Conservation (phyloP, 176 grass and related monocot genomes). For the Pharus latifolius region DNA sequence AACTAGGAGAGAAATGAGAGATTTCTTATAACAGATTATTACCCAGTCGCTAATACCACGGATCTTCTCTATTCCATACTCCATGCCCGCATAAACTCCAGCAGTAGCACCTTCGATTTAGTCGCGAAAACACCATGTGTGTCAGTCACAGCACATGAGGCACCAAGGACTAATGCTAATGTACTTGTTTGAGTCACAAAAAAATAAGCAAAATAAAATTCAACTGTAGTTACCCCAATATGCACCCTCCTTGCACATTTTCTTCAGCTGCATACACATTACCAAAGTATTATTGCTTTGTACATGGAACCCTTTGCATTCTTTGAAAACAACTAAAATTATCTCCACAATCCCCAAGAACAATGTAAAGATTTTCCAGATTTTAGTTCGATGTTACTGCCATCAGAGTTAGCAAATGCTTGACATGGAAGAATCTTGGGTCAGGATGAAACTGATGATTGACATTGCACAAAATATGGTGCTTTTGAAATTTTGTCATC, state of each 20-base stretch:
- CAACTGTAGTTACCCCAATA: constrained; percentile 57
- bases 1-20: neutral
- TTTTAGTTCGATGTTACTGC: neutral
- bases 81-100: constrained; percentile 70
- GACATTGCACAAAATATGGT: too few species aligned
- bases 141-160: neutral
- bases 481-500: neutral
- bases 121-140: neutral
- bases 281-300: neutral
- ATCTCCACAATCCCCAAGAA: neutral
- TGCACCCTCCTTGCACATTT: constrained; percentile 75
- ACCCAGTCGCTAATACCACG: constrained; percentile 63
- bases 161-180: neutral
- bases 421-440: neutral
- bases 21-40: constrained; percentile 3
- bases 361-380: neutral
- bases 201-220: neutral
- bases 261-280: constrained; percentile 48
- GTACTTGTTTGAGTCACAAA: neutral
- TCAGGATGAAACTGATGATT: neutral
- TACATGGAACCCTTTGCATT: neutral
- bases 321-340: neutral
- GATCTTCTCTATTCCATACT: constrained; percentile 65
- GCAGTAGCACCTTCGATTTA: constrained; percentile 46
- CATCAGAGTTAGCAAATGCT: neutral